Base-by-base conservation (phyloP, 2,329 filamentous ascomycete genomes). In the Nemania sp. region DNA sequence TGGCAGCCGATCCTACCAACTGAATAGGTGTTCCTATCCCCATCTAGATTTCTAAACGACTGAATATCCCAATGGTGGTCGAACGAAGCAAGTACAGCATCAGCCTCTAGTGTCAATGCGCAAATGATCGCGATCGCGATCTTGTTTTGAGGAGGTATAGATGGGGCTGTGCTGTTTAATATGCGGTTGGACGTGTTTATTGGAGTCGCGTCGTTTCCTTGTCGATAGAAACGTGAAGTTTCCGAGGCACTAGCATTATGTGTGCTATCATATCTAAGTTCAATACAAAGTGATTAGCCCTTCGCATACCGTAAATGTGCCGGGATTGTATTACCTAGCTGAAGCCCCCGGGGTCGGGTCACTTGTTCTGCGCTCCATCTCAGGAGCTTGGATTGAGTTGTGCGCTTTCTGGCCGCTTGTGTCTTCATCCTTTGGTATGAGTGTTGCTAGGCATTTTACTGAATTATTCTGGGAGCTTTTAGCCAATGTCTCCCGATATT, bases 51-150 rank as follows among this genome's bases (percentile, higher is more conserved):
- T 7, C 54, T 6, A 5, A 57, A 64, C 0, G 11, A 26, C 22
- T 65, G 62, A 5, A 65, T 60, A n/a, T 65, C 27, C 56, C 56
- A 65, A 38, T 55, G 20, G 20, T 55, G 56, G 20, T 65, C 56
- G 38, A 65, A 51, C 38, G 55, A 11, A 11, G 49, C 22, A 2
- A 47, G 15, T 22, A 61, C 63, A 35, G 63, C 56, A 15, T 65
- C 41, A 41, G 63, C 63, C 29, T 65, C 63, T 3, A 60, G 32
- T 27, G 38, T 4, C 1, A 65, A 18, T 4, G 63, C 63, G 29
- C 56, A 65, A 38, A 65, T 49, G 11, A 65, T 51, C 41, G 56
- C 56, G 20, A 65, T 55, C 11, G 26, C 15, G 5, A 65, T 43
- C 7, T 51, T 41, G 15, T 49, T 60, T 35, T 55, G 55, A 54